Percentiles rank a stretch among this genome's conserved stretches.
Conservation (phyloP, 495 filamentous ascomycete species). For the Aspergillus homomorphus region DNA sequence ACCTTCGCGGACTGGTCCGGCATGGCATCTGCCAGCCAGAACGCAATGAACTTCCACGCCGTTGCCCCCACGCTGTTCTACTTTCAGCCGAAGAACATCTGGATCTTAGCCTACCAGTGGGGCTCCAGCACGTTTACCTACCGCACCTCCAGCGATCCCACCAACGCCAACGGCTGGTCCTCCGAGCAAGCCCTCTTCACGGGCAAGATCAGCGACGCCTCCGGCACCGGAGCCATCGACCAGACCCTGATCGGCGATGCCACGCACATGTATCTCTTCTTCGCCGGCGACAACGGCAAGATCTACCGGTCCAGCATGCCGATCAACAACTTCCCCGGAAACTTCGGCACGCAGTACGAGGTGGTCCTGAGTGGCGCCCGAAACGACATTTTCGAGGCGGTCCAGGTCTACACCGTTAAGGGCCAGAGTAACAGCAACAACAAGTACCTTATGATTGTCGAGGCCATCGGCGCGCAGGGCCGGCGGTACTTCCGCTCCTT, state of each 20-base stretch:
- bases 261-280: constrained; percentile 61
- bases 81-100: constrained; percentile 57
- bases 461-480: constrained; percentile 53
- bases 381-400: constrained; percentile 61
- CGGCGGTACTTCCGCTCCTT: constrained; percentile 62
- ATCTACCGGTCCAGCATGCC: constrained; percentile 61
- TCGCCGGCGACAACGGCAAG: constrained; percentile 61
- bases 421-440: constrained; percentile 27
- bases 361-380: constrained; percentile 48
- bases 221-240: constrained; percentile 53
- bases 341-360: constrained; percentile 49
- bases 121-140: constrained; percentile 57
- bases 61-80: constrained; percentile 62
- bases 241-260: constrained; percentile 59
- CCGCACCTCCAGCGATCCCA: constrained; percentile 54
- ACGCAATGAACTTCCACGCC: constrained; percentile 32
- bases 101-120: constrained; percentile 63
- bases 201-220: constrained; percentile 48
- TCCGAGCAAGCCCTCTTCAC: constrained; percentile 51
- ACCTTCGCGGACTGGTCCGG: constrained; percentile 53
- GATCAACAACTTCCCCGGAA: constrained; percentile 55
- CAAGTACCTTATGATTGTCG: constrained; percentile 61
- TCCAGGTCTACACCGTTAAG: constrained; percentile 58
- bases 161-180: constrained; percentile 55
- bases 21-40: constrained; percentile 55